Conservation (phyloP, 371 early-diverging fungal genomes). For the Mucor lusitanicus region DNA sequence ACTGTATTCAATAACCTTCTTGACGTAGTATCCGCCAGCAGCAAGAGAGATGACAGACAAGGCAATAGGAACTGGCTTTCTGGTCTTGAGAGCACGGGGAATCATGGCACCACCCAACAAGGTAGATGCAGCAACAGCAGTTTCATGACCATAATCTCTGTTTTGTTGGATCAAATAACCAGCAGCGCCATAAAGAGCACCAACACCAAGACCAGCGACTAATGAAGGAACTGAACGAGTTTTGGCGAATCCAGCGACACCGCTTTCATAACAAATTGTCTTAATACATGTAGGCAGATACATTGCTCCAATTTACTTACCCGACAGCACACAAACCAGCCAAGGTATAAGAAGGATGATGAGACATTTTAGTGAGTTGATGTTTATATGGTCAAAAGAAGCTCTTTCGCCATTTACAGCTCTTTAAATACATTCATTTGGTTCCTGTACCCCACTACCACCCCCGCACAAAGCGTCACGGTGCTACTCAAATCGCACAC, state of each 20-base stretch:
- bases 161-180: conserved; percentile 66
- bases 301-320: conserved; percentile 9
- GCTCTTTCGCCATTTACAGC: not conserved
- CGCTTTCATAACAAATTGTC: conserved; percentile 38
- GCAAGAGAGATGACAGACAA: conserved; percentile 45
- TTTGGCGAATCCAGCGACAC: conserved; percentile 61
- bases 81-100: conserved; percentile 59
- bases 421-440: not conserved
- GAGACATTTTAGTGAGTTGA: conserved; percentile 29
- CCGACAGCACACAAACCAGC: conserved; percentile 49
- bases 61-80: conserved; percentile 50
- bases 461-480: not conserved
- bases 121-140: conserved; percentile 60
- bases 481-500: not conserved
- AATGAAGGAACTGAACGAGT: conserved; percentile 64
- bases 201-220: conserved; percentile 68
- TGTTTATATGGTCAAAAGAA: not conserved
- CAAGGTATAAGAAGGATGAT: conserved; percentile 54
- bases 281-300: not conserved
- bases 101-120: conserved; percentile 61
- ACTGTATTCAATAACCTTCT: conserved; percentile 50
- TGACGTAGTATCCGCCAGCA: conserved; percentile 53
- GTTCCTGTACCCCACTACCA: not conserved
- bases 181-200: conserved; percentile 58
- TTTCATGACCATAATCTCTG: conserved; percentile 67